Percentiles rank a stretch among this genome's conserved stretches.
Conservation (phyloP, 495 filamentous ascomycete genomes). For the Niebla homalea region DNA sequence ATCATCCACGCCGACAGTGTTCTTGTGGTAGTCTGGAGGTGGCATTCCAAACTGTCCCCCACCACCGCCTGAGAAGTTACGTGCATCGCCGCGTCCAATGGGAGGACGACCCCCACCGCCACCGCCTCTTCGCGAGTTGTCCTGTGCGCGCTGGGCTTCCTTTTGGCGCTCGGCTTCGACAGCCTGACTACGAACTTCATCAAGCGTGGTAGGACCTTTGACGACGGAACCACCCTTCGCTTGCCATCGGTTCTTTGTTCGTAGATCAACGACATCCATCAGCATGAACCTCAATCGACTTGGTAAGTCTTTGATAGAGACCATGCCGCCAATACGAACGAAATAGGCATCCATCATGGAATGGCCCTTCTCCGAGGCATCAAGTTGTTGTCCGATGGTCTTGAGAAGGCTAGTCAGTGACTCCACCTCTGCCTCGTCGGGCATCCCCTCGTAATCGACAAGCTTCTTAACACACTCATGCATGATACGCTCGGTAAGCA, state of each 20-base stretch:
- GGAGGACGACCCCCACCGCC: conserved; percentile 48
- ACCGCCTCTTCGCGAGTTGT: conserved; percentile 30
- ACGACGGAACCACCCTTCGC: conserved; percentile 60
- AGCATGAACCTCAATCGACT: conserved; percentile 92
- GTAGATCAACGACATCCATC: conserved; percentile 82
- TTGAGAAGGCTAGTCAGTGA: conserved; percentile 81
- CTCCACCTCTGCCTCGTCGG: conserved; percentile 93
- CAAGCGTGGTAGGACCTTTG: conserved; percentile 94
- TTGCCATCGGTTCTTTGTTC: conserved; percentile 50
- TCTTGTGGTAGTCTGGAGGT: conserved; percentile 56
- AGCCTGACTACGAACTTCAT: conserved; percentile 71
- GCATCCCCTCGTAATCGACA: conserved; percentile 84
- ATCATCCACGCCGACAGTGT: conserved; percentile 79
- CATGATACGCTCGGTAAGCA: conserved; percentile 99
- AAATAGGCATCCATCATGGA: conserved; percentile 93
- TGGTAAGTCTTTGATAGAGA: conserved; percentile 61
- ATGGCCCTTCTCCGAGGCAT: conserved; percentile 65
- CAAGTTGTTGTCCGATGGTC: conserved; percentile 79
- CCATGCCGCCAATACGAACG: conserved; percentile 63
- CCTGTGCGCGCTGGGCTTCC: conserved; percentile 40
- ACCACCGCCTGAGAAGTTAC: conserved; percentile 53
- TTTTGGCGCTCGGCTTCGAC: conserved; percentile 51
- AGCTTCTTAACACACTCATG: conserved; percentile 96
- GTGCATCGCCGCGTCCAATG: conserved; percentile 72
- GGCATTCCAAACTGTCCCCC: conserved; percentile 43